Percentiles rank a stretch among this genome's conserved stretches.
phyloP scores from a whole-genome alignment of 805 yeast species.

The Isabelozyma heimii region DNA sequence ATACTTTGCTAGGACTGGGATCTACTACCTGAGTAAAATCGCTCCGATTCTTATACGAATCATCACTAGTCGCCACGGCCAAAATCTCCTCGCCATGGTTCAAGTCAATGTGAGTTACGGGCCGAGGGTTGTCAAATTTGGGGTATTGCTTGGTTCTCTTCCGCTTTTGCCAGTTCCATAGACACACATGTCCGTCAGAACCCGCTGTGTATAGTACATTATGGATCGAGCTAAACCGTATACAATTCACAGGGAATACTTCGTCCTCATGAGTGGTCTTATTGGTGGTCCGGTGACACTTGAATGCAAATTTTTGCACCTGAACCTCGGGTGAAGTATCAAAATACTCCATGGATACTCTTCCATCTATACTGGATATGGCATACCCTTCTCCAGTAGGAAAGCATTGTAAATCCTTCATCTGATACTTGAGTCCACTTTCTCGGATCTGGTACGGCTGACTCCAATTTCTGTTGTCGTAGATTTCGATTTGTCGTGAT shows the following conservation, averaged over 20 bases:
- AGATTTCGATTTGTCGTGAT: constrained; percentile 51
- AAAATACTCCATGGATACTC: constrained; percentile 72
- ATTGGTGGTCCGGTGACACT: constrained; percentile 62
- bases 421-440: constrained; percentile 66
- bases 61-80: constrained; percentile 44
- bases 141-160: constrained; percentile 44
- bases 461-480: constrained; percentile 49
- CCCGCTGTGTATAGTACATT: constrained; percentile 51
- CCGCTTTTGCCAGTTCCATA: constrained; percentile 48
- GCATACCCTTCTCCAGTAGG: constrained; percentile 60
- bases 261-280: constrained; percentile 42
- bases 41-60: constrained; percentile 27
- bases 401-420: constrained; percentile 52
- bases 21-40: background rate
- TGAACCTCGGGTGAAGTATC: constrained; percentile 44
- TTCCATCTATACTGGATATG: constrained; percentile 74
- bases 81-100: constrained; percentile 15
- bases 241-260: constrained; percentile 51
- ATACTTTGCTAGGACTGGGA: constrained; percentile 14
- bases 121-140: constrained; percentile 18
- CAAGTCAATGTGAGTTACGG: constrained; percentile 21
- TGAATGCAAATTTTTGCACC: constrained; percentile 67
- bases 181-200: constrained; percentile 47
- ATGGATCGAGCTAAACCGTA: constrained; percentile 38
- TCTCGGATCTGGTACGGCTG: constrained; percentile 52